These are phyloP conservation scores for Talaromyces proteolyticus DNA, from an alignment of 495 filamentous ascomycete species.

Conservation along the genomic window DNA sequence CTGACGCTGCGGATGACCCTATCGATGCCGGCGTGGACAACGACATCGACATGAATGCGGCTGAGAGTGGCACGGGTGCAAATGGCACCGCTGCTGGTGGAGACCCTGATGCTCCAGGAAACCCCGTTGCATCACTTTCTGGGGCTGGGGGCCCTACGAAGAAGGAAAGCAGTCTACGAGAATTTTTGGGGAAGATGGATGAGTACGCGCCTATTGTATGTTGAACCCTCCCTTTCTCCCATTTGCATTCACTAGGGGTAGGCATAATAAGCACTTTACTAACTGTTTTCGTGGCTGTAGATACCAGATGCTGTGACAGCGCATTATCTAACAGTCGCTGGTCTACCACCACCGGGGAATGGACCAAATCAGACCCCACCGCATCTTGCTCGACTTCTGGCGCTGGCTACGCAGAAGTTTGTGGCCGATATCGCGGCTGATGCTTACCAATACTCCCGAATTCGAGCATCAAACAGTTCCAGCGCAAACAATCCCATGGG, in stretches of 20 bases:
- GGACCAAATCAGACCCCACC: conserved; percentile 74
- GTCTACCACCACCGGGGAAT: conserved; percentile 82
- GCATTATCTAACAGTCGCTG: conserved; percentile 94
- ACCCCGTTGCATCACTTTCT: conserved; percentile 15
- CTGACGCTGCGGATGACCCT: conserved; percentile 14
- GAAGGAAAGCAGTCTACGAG: conserved; percentile 85
- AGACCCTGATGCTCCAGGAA: conserved; percentile 12
- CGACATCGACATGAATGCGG: conserved; percentile 38
- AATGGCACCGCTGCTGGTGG: conserved; percentile 12
- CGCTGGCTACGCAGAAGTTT: conserved; percentile 96
- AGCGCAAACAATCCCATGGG: conserved; percentile 85
- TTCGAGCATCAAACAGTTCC: conserved; percentile 81
- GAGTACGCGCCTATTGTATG: conserved; percentile 95
- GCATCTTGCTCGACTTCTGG: conserved; percentile 85
- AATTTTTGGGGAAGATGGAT: conserved; percentile 94
- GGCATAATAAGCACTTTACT: conserved; percentile 8
- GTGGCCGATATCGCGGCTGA: conserved; percentile 95
- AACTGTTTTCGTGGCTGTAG: conserved; percentile 36
- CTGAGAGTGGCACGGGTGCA: conserved; percentile 11
- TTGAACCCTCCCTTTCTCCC: conserved; percentile 7
- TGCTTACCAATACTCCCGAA: conserved; percentile 94
- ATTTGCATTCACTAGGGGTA: not conserved
- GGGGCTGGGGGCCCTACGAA: conserved; percentile 48
- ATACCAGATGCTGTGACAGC: conserved; percentile 97
- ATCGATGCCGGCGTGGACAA: conserved; percentile 35